Percentiles rank a stretch among this genome's conserved stretches.
Evolutionary conservation across 345 rosid genomes (phyloP).

Genomic region (Syzygium jambos): DNA sequence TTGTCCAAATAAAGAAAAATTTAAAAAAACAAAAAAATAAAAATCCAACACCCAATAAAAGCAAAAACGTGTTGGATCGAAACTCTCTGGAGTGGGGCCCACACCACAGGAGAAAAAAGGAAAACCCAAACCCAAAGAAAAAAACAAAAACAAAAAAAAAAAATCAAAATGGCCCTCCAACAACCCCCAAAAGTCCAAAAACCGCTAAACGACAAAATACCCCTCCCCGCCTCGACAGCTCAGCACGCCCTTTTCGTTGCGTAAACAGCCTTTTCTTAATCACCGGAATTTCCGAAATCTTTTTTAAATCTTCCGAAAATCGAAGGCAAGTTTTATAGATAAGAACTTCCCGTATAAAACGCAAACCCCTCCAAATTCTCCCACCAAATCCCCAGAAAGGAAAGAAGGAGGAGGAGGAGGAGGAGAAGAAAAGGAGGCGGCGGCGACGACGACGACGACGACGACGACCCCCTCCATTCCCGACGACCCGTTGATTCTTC

Average conservation of each 20-base stretch:
- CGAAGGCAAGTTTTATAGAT: not conserved
- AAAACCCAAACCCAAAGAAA: no score
- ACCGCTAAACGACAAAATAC: not conserved
- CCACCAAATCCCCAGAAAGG: conserved; percentile 4
- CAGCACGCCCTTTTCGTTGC: not conserved
- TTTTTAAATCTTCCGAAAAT: not conserved
- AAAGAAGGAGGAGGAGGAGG: not conserved
- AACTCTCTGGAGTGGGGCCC: not conserved
- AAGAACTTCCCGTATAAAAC: not conserved
- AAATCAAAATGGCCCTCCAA: not conserved
- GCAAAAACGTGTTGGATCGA: conserved; percentile 9
- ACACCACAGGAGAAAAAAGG: not conserved
- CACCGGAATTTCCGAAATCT: not conserved
- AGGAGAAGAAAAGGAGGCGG: not conserved
- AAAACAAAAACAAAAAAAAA: not conserved
- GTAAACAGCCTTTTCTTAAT: not conserved
- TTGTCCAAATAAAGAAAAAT: not conserved
- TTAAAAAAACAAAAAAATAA: not conserved
- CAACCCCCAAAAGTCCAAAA: not conserved
- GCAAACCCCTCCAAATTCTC: conserved; percentile 8
- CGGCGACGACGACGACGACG: not conserved
- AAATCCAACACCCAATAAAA: not conserved
- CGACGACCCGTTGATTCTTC: no score
- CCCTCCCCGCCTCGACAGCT: not conserved
- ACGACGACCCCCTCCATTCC: not conserved